These are phyloP conservation scores for Fomitopsis pinicola DNA, from an alignment of 1,284 basidiomycete genomes.

Conservation along the genomic window DNA sequence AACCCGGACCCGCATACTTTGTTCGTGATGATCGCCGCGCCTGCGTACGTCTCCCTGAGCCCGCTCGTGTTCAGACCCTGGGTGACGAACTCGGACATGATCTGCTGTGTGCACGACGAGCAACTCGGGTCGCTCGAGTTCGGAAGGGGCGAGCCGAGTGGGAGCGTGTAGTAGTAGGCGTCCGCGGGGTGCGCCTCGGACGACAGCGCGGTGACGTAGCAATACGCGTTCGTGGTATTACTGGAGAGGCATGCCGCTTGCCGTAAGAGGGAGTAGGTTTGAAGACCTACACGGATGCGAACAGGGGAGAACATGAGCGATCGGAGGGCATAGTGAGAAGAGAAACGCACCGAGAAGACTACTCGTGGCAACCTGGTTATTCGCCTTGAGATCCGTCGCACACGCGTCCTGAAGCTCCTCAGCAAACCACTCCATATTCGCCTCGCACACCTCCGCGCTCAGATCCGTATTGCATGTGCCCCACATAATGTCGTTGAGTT, in stretches of 20 bases:
- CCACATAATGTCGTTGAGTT: slow-evolving; percentile 68
- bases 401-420: slow-evolving; percentile 44
- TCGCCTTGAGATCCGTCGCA: slow-evolving; percentile 43
- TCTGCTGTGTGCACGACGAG: slow-evolving; percentile 49
- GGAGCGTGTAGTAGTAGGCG: slow-evolving; percentile 62
- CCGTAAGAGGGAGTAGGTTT: slow-evolving; percentile 56
- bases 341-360: slow-evolving; percentile 48
- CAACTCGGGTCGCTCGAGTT: slow-evolving; percentile 46
- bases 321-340: not conserved
- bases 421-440: slow-evolving; percentile 63
- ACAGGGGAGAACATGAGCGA: not conserved
- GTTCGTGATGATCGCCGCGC: slow-evolving; percentile 30
- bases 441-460: slow-evolving; percentile 42
- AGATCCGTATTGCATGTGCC: slow-evolving; percentile 70
- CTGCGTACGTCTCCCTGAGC: slow-evolving; percentile 37
- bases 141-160: slow-evolving; percentile 50
- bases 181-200: slow-evolving; percentile 45
- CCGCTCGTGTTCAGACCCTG: slow-evolving; percentile 16
- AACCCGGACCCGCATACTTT: slow-evolving; percentile 32
- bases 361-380: slow-evolving; percentile 44
- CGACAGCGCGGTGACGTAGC: slow-evolving; percentile 58
- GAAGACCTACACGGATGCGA: slow-evolving; percentile 39
- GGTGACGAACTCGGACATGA: slow-evolving; percentile 46
- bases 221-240: slow-evolving; percentile 54
- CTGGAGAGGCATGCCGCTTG: slow-evolving; percentile 52